Evolutionary conservation across 2,329 filamentous ascomycete species (phyloP).

Genomic region (Chalaropsis thielavioides): DNA sequence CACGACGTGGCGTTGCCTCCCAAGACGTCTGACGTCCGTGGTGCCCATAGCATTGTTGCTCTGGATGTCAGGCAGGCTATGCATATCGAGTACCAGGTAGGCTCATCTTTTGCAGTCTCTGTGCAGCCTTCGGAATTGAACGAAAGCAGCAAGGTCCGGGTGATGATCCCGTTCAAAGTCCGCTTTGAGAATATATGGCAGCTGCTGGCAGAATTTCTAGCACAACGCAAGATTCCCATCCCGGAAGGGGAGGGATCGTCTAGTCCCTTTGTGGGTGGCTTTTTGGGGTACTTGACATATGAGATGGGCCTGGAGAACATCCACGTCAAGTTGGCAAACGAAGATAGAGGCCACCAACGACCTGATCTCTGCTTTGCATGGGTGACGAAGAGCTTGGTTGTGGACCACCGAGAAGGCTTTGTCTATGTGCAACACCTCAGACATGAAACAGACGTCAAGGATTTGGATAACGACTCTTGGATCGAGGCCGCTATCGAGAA

Average conservation of each 20-base stretch:
- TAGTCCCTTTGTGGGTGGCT: conserved; percentile 59
- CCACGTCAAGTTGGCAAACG: conserved; percentile 27
- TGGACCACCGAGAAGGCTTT: conserved; percentile 52
- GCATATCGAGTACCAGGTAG: conserved; percentile 43
- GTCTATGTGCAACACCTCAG: conserved; percentile 55
- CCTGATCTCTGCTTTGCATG: conserved; percentile 66
- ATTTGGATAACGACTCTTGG: conserved; percentile 18
- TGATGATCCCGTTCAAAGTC: conserved; percentile 23
- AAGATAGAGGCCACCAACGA: conserved; percentile 28
- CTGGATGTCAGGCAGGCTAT: conserved; percentile 43
- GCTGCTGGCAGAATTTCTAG: conserved; percentile 34
- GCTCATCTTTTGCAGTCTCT: conserved; percentile 28
- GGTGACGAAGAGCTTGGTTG: conserved; percentile 60
- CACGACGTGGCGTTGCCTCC: conserved; percentile 27
- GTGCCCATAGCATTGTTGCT: conserved; percentile 61
- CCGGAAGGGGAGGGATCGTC: conserved; percentile 19
- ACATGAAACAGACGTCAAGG: conserved; percentile 21
- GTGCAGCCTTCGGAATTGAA: not conserved
- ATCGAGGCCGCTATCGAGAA: not conserved
- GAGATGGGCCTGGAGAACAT: conserved; percentile 60
- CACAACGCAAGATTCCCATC: conserved; percentile 21
- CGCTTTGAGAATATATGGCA: conserved; percentile 33
- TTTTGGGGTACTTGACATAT: conserved; percentile 75
- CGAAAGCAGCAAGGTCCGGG: conserved; percentile 7
- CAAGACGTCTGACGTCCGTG: conserved; percentile 34